phyloP scores from a whole-genome alignment of 2,329 filamentous ascomycete genomes.

The Sarocladiaceae sp. region DNA sequence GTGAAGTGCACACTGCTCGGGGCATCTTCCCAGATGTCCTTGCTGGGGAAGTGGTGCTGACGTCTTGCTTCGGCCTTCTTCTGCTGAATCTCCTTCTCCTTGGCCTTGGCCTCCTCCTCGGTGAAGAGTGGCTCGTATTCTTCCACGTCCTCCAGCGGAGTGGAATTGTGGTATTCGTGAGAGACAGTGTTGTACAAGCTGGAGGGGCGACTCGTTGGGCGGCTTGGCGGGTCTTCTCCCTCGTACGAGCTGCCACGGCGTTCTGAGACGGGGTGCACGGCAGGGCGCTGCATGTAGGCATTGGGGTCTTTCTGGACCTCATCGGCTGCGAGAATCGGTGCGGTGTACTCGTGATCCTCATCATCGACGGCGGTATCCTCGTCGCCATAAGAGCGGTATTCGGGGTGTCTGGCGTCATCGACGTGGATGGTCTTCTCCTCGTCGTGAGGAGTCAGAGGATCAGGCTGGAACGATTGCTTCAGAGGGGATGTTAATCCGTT shows the following conservation, averaged over 20 bases:
- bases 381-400: constrained; percentile 32
- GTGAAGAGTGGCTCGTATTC: constrained; percentile 96
- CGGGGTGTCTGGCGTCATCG: constrained; percentile 49
- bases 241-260: constrained; percentile 57
- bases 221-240: constrained; percentile 53
- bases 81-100: constrained; percentile 34
- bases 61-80: constrained; percentile 40
- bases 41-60: constrained; percentile 78
- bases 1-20: constrained; percentile 77
- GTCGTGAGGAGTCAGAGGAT: constrained; percentile 33
- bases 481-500: constrained; percentile 23
- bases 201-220: constrained; percentile 62
- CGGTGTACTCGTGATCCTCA: constrained; percentile 59
- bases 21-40: constrained; percentile 96
- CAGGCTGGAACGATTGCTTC: constrained; percentile 23
- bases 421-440: constrained; percentile 68
- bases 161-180: constrained; percentile 51
- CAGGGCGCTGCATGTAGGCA: constrained; percentile 68
- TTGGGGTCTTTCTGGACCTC: constrained; percentile 74
- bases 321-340: constrained; percentile 84
- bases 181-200: constrained; percentile 54
- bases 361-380: constrained; percentile 46
- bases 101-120: constrained; percentile 57
- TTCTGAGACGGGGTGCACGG: constrained; percentile 70
- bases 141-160: constrained; percentile 79